phyloP scores from a whole-genome alignment of 495 filamentous ascomycete genomes.

The Penicillium daleae region DNA sequence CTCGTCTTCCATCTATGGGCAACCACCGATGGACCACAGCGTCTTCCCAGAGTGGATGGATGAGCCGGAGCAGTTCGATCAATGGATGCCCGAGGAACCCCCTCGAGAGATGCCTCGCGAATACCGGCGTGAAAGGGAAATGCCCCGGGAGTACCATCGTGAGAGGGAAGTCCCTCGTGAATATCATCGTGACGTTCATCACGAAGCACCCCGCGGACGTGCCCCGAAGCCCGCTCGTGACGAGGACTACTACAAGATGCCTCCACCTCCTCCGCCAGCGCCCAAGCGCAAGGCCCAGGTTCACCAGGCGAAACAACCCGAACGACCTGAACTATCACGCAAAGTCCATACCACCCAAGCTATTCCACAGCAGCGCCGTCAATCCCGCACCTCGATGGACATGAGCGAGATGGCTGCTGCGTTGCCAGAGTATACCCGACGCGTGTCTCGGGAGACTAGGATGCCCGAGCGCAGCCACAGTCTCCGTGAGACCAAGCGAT shows the following conservation, averaged over 20 bases:
- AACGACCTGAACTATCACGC: constrained; percentile 17
- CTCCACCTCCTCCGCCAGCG: constrained; percentile 41
- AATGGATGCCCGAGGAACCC: constrained; percentile 13
- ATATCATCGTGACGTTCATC: constrained; percentile 8
- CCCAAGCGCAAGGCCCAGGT: constrained; percentile 39
- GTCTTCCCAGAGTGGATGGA: constrained; percentile 31
- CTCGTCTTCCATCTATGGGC: constrained; percentile 42
- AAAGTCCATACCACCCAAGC: constrained; percentile 34
- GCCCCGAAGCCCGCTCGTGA: constrained; percentile 21
- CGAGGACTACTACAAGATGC: constrained; percentile 53
- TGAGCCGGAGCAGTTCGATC: constrained; percentile 34
- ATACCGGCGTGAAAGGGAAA: constrained; percentile 6
- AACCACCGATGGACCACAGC: constrained; percentile 35
- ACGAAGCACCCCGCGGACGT: constrained; percentile 17
- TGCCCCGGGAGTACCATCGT: constrained; percentile 4
- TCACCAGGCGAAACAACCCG: constrained; percentile 36
- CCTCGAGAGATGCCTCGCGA: constrained; percentile 32
- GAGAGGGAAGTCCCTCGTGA: constrained; percentile 20
- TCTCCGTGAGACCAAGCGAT: constrained; percentile 32
- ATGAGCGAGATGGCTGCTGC: constrained; percentile 37
- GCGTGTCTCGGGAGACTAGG: constrained; percentile 34
- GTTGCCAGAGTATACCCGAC: constrained; percentile 38
- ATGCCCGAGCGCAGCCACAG: constrained; percentile 43
- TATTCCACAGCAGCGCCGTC: constrained; percentile 36
- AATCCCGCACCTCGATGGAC: constrained; percentile 38